Conservation (phyloP, 139 green algal species). For the Penium margaritaceum region DNA sequence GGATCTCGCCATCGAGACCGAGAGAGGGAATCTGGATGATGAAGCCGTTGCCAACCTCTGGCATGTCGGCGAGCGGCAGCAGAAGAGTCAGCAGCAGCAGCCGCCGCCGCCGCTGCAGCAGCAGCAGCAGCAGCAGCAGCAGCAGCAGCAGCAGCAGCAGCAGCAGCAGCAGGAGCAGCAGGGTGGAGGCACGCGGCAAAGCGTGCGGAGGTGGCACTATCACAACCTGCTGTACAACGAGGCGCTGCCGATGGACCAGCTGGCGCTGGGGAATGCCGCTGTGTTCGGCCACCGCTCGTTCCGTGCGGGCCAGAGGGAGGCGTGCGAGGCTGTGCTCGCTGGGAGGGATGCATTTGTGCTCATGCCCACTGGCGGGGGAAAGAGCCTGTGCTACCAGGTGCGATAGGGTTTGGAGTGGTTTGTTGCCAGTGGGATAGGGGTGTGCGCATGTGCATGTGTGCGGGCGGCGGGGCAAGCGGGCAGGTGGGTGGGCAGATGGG, state of each 20-base stretch:
- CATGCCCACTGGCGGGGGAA: slow-evolving; percentile 88
- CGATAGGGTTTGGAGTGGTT: too few relatives aligned
- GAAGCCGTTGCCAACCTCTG: neutral
- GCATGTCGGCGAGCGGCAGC: neutral
- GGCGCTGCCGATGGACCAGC: slow-evolving; percentile 25
- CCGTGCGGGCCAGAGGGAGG: slow-evolving; percentile 52
- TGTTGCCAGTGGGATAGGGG: too few relatives aligned
- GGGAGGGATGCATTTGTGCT: slow-evolving; percentile 77
- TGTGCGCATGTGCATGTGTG: too few relatives aligned
- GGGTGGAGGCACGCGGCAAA: neutral
- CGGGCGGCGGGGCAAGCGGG: too few relatives aligned
- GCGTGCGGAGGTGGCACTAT: neutral
- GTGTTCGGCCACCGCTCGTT: slow-evolving; percentile 44
- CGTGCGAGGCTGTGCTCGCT: slow-evolving; percentile 59
- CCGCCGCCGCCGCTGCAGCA: too few relatives aligned
- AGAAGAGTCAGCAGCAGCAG: too few relatives aligned
- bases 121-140: too few relatives aligned
- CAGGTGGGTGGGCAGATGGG: too few relatives aligned
- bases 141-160: neutral
- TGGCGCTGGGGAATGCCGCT: slow-evolving; percentile 23
- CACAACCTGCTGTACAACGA: slow-evolving; percentile 6
- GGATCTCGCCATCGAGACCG: neutral
- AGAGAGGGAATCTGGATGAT: neutral
- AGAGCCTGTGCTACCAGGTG: slow-evolving; percentile 71
- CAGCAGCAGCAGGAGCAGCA: neutral